Base-by-base conservation (phyloP, 305 asterid genomes). In the Petunia hybrid region DNA sequence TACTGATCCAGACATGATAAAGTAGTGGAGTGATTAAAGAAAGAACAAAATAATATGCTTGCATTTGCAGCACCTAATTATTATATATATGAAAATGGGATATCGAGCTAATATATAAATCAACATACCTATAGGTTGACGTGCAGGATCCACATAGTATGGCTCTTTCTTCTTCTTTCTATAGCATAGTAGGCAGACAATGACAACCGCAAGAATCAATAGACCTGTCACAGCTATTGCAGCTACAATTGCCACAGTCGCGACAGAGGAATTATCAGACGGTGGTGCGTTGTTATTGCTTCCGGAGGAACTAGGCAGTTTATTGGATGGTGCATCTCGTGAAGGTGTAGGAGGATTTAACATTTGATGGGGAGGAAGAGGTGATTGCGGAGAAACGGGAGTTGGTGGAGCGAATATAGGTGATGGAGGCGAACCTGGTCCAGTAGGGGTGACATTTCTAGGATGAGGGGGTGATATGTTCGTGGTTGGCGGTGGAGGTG, bases 121-220 rank as follows among this genome's bases (percentile, higher is more conserved):
- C 53, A 82, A n/a, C 83, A 57, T 68, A 87, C 85, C 79, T 22
- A 76, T 80, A 40, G 83, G 80, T 8, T 41, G 80, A 74, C 77
- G 85, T n/a, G 81, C 74, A 22, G 77, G 81, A 71, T 87, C 85
- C 12, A 78, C 39, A 79, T 87, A 84, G 77, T 86, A 87, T n/a
- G 71, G 76, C 10, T 78, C 86, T 61, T 84, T 88, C 84, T 80
- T 88, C 86, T 81, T 88, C 82, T 61, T 86, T 86, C 60, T 84
- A 67, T 75, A 59, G 42, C 91, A 88, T 60, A 66, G 16, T 5
- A 88, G 42, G 82, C 86, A 86, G 41, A 84, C 51, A 35, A 73
- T 38, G 79, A 86, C 42, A 22, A 82, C 12, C 43, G 84, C 87
- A 57, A 88, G 4, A 48, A 86, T 5, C 12, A 84, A 16, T 13